phyloP scores from a whole-genome alignment of 164 flowering plant genomes.

The Macadamia integrifolia region DNA sequence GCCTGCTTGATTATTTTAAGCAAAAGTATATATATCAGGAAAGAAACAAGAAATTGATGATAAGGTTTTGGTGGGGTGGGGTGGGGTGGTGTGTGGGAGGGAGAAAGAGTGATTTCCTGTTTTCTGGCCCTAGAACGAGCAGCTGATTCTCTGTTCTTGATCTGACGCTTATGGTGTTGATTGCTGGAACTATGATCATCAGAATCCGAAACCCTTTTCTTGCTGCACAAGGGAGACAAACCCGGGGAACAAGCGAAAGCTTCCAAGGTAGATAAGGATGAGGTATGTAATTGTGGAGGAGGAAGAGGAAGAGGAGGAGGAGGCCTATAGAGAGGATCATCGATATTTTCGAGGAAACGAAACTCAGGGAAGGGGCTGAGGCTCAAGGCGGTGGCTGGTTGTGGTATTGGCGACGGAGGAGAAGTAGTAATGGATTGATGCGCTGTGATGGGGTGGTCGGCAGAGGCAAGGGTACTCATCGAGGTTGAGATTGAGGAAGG shows the following conservation, averaged over 20 bases:
- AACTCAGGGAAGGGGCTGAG: constrained; percentile 26
- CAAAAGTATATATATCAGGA: too few species aligned
- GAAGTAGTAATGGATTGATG: not conserved
- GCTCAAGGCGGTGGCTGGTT: constrained; percentile 19
- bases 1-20: constrained; percentile 33
- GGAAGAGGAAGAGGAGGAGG: not conserved
- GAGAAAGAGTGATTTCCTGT: constrained; percentile 37
- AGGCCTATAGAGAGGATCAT: too few species aligned
- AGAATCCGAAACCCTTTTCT: constrained; percentile 29
- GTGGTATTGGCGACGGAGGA: constrained; percentile 8
- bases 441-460: not conserved
- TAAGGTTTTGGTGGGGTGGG: too few species aligned
- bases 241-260: constrained; percentile 9
- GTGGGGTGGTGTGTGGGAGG: too few species aligned
- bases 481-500: constrained; percentile 4
- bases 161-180: constrained; percentile 48
- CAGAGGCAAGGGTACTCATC: not conserved
- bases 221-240: constrained; percentile 20
- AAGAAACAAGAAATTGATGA: not conserved
- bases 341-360: constrained; percentile 13
- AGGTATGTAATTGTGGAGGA: not conserved
- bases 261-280: not conserved
- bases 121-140: constrained; percentile 65
- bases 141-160: constrained; percentile 74
- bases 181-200: constrained; percentile 21